Base-by-base conservation (phyloP, 805 yeast genomes). In the Hyphopichia homilentoma region DNA sequence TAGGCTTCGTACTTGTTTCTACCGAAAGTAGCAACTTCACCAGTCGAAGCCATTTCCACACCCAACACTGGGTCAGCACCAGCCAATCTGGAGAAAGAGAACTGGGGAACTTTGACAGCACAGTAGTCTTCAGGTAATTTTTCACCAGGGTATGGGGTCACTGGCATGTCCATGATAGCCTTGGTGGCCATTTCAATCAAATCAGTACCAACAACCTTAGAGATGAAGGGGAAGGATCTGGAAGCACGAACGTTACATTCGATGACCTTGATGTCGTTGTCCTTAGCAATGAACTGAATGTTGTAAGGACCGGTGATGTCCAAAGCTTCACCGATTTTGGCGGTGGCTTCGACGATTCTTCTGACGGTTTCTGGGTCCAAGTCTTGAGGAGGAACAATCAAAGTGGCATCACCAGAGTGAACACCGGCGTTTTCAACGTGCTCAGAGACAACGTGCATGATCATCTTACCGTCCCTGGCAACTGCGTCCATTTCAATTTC, bases 11-110 rank as follows among this genome's bases (percentile, higher is more conserved):
- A 89, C 65, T 90, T 90, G 72, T 89, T 82, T 54, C 75, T 87
- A 53, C 98, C 99, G 57, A 93, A 90, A 43, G 94, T 78, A 30
- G 99, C 99, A 54, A 89, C 97, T 64, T 88, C 41, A 63, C 99
- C 99, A 32, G 99, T 93, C 8, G 97, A 89, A 5, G 97, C 82
- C 99, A 93, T 93, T 70, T 93, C 99, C 46, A 93, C 98, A 44
- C 98, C 98, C 56, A 93, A 73, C 75, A 85, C 89, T 43, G 99
- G 99, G 63, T 93, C 99, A 31, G 99, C 99, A 46, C 98, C 99
- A 13, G 97, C 97, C 53, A 93, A 74, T 70, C 99, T 81, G 24
- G 97, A 89, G 72, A 93, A 93, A 6, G 97, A 90, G 66, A 93
- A 93, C 69, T 93, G 99, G 29, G 99, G 98, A 34, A 90, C 97